Evolutionary conservation across 2,329 filamentous ascomycete genomes (phyloP), one percentile per base, ranked within the genome.

Genomic region (Epichloe uncinata): DNA sequence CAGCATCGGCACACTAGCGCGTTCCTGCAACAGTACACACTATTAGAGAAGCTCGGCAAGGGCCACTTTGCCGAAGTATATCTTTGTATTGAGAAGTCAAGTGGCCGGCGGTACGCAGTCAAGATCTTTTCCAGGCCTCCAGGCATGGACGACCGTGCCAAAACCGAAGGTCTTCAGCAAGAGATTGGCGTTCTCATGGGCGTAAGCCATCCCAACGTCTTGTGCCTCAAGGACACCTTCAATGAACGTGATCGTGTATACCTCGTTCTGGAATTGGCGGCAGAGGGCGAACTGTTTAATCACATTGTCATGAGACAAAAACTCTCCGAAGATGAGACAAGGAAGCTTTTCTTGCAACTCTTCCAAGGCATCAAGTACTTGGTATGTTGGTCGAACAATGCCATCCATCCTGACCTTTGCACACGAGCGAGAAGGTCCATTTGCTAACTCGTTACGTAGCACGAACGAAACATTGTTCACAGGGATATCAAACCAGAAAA

Each of bases 401-500:
- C 4, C 16, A 12, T 26, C 22, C 22, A 26, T 35, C 16, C 13
- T 45, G 8, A 11, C 11, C 20, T 34, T 38, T 36, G n/a, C n/a
- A 22, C 20, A 36, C n/a, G 33, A 34, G 4, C 2, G 13, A 13
- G 12, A 6, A 11, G 13, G 16, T 34, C 8, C 35, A 26, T 33
- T 12, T 15, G 33, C 30, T 52, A 40, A 52, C 41, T n/a, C 5
- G 13, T 34, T 18, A 6, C n/a, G 35, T 52, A 96, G 91, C 93
- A 98, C 64, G 93, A 97, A 53, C 86, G 93, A 54, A 94, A 93
- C 60, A 95, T 98, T 64, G 90, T 97, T 5, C 93, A 98, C 65
- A 85, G 93, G 51, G 93, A 98, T 60, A 96, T 98, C 69, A 97
- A 96, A 67, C 91, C 90, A 0, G 91, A 97, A 63, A 97, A 97